A percentile compares a stretch with the other conserved stretches of the same genome.
phyloP scores from a whole-genome alignment of 805 yeast genomes.

The Hanseniaspora vineae region DNA sequence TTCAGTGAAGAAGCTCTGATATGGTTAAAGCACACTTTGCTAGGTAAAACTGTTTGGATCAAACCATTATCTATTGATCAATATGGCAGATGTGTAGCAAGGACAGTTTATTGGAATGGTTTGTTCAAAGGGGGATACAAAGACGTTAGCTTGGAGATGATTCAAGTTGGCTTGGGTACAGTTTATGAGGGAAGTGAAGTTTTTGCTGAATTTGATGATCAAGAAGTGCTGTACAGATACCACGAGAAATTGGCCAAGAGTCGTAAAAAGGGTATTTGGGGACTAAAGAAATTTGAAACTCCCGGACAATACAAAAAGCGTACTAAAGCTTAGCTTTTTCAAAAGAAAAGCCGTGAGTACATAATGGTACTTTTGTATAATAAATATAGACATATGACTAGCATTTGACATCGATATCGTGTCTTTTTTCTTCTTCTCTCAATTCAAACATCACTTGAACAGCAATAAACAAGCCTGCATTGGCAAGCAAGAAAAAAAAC shows the following conservation, averaged over 20 bases:
- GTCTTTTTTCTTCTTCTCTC: conserved; percentile 73
- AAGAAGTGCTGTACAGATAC: conserved; percentile 43
- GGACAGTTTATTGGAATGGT: conserved; percentile 38
- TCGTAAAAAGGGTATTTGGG: conserved; percentile 58
- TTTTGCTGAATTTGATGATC: conserved; percentile 79
- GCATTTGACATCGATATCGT: conserved; percentile 74
- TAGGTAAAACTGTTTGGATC: conserved; percentile 57
- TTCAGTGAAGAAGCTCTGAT: conserved; percentile 68
- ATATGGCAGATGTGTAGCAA: conserved; percentile 77
- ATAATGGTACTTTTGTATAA: background rate
- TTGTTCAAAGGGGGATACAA: conserved; percentile 46
- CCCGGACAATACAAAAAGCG: conserved; percentile 69
- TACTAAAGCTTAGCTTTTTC: conserved; percentile 14
- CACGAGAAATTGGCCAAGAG: conserved; percentile 49
- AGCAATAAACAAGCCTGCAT: conserved; percentile 62
- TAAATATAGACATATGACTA: conserved; percentile 6
- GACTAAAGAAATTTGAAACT: conserved; percentile 38
- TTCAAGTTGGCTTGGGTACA: conserved; percentile 68
- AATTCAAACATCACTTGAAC: conserved; percentile 91
- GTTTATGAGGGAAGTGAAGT: conserved; percentile 66
- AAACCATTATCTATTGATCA: conserved; percentile 79
- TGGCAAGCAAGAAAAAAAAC: conserved; percentile 45
- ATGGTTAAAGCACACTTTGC: conserved; percentile 58
- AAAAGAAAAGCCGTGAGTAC: background rate
- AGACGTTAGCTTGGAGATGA: conserved; percentile 83